A percentile compares a stretch with the other conserved stretches of the same genome.
Evolutionary conservation across 2,329 filamentous ascomycete genomes (phyloP).

Genomic region (Colletotrichum caudatum): DNA sequence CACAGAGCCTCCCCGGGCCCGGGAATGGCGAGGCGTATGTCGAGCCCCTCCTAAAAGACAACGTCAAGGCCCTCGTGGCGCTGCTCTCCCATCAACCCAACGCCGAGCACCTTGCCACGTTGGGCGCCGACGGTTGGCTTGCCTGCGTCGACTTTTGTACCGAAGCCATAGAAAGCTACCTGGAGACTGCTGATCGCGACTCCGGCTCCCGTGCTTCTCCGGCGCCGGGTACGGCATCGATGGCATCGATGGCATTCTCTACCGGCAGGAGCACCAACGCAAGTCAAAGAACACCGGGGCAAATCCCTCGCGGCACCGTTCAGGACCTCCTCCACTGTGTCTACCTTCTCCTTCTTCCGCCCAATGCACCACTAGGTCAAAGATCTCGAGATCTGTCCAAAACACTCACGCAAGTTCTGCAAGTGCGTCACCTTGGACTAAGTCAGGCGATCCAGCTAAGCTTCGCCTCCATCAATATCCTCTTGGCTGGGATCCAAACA

Average conservation of each 20-base stretch:
- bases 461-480: constrained; percentile 79
- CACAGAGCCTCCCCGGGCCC: constrained; percentile 74
- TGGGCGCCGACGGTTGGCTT: constrained; percentile 73
- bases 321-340: constrained; percentile 75
- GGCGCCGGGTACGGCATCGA: constrained; percentile 53
- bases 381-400: constrained; percentile 68
- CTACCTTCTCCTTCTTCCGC: constrained; percentile 70
- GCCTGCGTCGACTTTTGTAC: constrained; percentile 78
- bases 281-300: constrained; percentile 44
- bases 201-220: constrained; percentile 60
- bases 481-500: constrained; percentile 74
- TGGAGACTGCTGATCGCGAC: constrained; percentile 57
- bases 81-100: constrained; percentile 81
- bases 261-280: constrained; percentile 46
- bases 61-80: constrained; percentile 79
- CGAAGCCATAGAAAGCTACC: constrained; percentile 67
- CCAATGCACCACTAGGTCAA: constrained; percentile 74
- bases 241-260: constrained; percentile 48
- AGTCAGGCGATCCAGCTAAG: constrained; percentile 77
- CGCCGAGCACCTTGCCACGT: constrained; percentile 78
- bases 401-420: constrained; percentile 71
- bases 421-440: constrained; percentile 67
- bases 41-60: constrained; percentile 78
- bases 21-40: constrained; percentile 69
- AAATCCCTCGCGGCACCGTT: constrained; percentile 41